Evolutionary conservation across 768 basidiomycete genomes (phyloP).

Genomic region (Xanthoconium stramineum): DNA sequence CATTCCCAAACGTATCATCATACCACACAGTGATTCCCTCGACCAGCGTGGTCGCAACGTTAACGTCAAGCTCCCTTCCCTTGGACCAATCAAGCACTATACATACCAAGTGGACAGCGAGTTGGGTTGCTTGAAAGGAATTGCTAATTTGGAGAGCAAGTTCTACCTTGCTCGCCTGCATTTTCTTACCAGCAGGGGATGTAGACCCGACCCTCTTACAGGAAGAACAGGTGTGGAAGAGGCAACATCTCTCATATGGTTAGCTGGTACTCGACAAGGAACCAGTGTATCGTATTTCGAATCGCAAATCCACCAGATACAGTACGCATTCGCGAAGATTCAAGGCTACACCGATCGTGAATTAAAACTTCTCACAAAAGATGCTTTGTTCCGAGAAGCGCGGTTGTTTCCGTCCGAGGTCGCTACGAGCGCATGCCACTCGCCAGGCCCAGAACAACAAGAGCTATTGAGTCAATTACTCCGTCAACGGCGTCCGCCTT

Average conservation of each 20-base stretch:
- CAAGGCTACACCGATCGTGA: too few relatives aligned
- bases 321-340: too few relatives aligned
- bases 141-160: neutral
- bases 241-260: neutral
- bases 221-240: neutral
- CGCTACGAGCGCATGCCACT: too few relatives aligned
- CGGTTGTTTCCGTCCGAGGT: too few relatives aligned
- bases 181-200: neutral
- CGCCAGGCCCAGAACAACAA: too few relatives aligned
- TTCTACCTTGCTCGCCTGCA: neutral
- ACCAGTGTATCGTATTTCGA: too few relatives aligned
- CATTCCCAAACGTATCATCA: neutral
- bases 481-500: too few relatives aligned
- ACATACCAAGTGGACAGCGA: neutral
- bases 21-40: neutral
- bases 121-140: neutral
- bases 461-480: too few relatives aligned
- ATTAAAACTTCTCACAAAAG: too few relatives aligned
- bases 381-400: too few relatives aligned
- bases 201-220: too few relatives aligned
- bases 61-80: neutral
- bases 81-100: neutral
- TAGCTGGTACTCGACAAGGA: neutral
- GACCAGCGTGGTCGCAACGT: neutral
- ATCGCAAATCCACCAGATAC: too few relatives aligned